These are phyloP conservation scores for Dryadomyces sulphureus DNA, from an alignment of 2,329 filamentous ascomycete species.

Conservation along the genomic window DNA sequence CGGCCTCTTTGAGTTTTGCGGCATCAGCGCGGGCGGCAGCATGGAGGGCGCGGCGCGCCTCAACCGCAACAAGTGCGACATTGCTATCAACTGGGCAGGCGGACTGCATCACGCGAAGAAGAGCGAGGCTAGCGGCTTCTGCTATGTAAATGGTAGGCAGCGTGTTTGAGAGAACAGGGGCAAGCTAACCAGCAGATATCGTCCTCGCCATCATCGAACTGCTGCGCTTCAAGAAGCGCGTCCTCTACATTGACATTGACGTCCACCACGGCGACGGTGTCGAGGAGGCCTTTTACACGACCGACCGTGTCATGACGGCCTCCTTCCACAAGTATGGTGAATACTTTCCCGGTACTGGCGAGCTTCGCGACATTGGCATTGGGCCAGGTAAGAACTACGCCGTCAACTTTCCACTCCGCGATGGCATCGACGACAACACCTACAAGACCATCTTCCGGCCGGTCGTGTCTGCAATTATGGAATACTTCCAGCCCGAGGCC, in stretches of 20 bases:
- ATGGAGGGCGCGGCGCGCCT: conserved; percentile 87
- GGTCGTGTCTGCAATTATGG: conserved; percentile 76
- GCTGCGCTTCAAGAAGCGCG: conserved; percentile 76
- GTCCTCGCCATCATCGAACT: conserved; percentile 90
- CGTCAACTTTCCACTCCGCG: conserved; percentile 81
- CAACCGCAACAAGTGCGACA: conserved; percentile 83
- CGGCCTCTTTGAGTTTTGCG: conserved; percentile 92
- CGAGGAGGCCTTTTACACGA: conserved; percentile 73
- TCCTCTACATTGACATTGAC: conserved; percentile 93
- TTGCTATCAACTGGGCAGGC: conserved; percentile 96
- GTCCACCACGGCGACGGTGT: conserved; percentile 79
- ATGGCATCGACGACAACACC: conserved; percentile 78
- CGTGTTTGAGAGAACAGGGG: neutral
- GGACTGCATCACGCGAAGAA: conserved; percentile 97
- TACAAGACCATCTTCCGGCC: conserved; percentile 87
- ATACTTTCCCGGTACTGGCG: conserved; percentile 88
- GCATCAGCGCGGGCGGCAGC: conserved; percentile 83
- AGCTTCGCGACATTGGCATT: conserved; percentile 72
- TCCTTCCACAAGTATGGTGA: conserved; percentile 95
- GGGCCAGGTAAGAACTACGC: conserved; percentile 81
- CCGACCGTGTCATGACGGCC: conserved; percentile 77
- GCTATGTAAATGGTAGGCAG: conserved; percentile 73
- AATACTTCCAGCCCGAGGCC: conserved; percentile 76
- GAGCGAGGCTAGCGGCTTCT: conserved; percentile 90
- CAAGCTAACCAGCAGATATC: conserved; percentile 41